Percentiles rank a stretch among this genome's conserved stretches.
Evolutionary conservation across 1,284 basidiomycete genomes (phyloP).

Genomic region (Cryptococcus jaspeensis): DNA sequence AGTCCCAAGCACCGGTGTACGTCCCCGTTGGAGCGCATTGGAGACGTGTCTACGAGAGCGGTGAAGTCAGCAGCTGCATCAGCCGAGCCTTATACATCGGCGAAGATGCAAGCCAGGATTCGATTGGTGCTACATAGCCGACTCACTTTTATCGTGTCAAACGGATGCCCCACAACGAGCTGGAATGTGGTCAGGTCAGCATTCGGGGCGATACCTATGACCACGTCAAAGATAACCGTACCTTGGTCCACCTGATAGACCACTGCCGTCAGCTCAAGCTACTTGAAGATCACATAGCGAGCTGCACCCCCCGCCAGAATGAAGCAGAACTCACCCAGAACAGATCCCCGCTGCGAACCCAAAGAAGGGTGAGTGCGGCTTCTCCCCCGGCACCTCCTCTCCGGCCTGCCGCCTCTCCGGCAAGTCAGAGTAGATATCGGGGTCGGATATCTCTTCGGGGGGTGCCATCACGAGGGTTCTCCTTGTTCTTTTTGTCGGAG

Average conservation of each 20-base stretch:
- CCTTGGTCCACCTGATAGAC: constrained; percentile 29
- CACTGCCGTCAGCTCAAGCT: neutral
- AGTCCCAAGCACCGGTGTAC: constrained; percentile 47
- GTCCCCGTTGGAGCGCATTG: constrained; percentile 49
- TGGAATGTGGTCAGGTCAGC: neutral
- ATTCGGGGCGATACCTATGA: neutral
- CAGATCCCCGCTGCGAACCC: constrained; percentile 49
- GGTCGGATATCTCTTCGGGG: constrained; percentile 18
- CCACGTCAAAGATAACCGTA: constrained; percentile 1
- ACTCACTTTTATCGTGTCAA: constrained; percentile 48
- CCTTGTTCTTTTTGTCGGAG: too few species aligned
- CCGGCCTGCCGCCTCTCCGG: constrained; percentile 2
- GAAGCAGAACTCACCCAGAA: constrained; percentile 37
- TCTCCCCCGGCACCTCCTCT: constrained; percentile 2
- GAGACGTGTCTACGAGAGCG: constrained; percentile 18
- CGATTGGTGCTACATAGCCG: neutral
- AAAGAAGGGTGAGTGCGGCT: constrained; percentile 38
- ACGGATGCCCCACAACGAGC: constrained; percentile 41
- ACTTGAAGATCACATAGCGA: neutral
- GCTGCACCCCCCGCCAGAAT: neutral
- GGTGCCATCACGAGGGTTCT: neutral
- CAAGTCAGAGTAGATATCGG: constrained; percentile 11
- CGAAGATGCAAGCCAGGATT: neutral
- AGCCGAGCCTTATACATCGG: constrained; percentile 36
- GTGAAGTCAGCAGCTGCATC: neutral